Percentiles rank a stretch among this genome's conserved stretches.
Evolutionary conservation across 148 eudicot genomes (phyloP).

Genomic region (Arctostaphylos glauca): DNA sequence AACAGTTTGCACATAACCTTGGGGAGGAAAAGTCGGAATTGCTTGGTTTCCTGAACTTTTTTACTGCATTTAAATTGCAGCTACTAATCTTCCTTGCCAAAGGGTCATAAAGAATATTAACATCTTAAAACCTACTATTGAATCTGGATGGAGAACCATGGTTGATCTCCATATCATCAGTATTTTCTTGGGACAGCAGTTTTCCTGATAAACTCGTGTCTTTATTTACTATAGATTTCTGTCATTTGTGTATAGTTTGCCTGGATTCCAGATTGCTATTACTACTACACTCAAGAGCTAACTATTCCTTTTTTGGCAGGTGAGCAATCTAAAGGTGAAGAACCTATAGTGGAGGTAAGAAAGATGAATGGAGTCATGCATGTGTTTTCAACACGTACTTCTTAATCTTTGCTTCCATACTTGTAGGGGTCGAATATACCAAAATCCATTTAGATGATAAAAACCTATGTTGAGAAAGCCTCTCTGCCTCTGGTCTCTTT

Average conservation of each 20-base stretch:
- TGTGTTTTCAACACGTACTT: neutral
- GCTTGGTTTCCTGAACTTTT: too few species aligned
- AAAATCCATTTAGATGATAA: neutral
- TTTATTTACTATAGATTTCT: neutral
- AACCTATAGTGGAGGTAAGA: constrained; percentile 29
- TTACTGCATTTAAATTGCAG: too few species aligned
- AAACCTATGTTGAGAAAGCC: neutral
- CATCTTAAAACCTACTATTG: too few species aligned
- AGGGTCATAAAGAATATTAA: too few species aligned
- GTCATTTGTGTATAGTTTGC: neutral
- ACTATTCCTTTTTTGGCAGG: constrained; percentile 21
- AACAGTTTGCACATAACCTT: too few species aligned
- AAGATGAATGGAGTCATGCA: neutral
- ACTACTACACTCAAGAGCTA: neutral
- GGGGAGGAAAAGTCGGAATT: too few species aligned
- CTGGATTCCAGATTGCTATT: neutral
- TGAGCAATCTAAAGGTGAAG: constrained; percentile 35
- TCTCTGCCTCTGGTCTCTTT: neutral
- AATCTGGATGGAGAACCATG: too few species aligned
- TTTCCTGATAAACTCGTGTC: neutral
- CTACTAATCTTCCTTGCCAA: too few species aligned
- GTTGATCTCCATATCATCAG: too few species aligned
- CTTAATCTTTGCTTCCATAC: too few species aligned
- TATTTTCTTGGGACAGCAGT: neutral
- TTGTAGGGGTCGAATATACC: neutral